Conservation (phyloP, 2,329 filamentous ascomycete species). For the Pseudocercospora macadamiae region DNA sequence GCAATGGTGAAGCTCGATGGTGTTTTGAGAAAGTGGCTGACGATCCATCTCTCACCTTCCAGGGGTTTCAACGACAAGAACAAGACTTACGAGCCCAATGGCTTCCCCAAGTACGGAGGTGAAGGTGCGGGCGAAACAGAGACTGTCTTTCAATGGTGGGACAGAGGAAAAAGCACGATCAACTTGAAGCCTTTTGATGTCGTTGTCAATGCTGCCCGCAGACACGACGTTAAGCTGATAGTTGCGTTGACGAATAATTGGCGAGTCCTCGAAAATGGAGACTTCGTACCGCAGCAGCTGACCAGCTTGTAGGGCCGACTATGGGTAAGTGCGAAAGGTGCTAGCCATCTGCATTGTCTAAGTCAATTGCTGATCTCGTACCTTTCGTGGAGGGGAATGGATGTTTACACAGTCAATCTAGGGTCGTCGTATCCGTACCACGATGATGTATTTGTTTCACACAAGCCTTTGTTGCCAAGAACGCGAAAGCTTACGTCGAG, state of each 20-base stretch:
- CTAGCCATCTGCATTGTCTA: no score
- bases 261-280: neutral
- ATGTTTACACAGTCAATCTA: slow-evolving; percentile 60
- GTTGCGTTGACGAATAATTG: slow-evolving; percentile 62
- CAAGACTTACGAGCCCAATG: slow-evolving; percentile 47
- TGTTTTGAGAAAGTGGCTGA: no score
- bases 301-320: slow-evolving; percentile 49
- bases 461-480: neutral
- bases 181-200: slow-evolving; percentile 53
- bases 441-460: slow-evolving; percentile 45
- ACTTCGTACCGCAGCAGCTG: neutral
- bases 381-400: no score
- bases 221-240: slow-evolving; percentile 56
- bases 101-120: slow-evolving; percentile 57
- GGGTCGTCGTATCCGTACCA: slow-evolving; percentile 51
- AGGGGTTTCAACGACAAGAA: slow-evolving; percentile 64
- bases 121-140: slow-evolving; percentile 54
- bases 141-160: slow-evolving; percentile 53
- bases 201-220: slow-evolving; percentile 55
- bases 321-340: no score
- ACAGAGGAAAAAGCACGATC: slow-evolving; percentile 52
- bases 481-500: slow-evolving; percentile 4
- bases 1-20: no score
- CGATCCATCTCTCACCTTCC: no score
- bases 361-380: no score